Base-by-base conservation (phyloP, 106 monocot genomes). In the Apostasia shenzhenica region DNA sequence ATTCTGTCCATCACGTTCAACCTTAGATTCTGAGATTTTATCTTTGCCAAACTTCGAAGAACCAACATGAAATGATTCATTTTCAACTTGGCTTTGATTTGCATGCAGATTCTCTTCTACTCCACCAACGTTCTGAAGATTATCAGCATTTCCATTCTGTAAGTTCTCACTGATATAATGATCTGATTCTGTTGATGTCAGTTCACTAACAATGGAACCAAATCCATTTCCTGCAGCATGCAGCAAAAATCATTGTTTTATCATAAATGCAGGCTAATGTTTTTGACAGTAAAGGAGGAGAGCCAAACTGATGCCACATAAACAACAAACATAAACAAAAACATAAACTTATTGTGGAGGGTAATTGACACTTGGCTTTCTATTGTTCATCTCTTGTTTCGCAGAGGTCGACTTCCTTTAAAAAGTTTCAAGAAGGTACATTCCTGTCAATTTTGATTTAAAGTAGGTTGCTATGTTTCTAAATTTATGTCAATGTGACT, bases 121-220 rank as follows among this genome's bases (percentile, higher is more conserved):
- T 44, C 54, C 14, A 56, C 14, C 38, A 45, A 71, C 51, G 54
- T 56, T 56, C n/a, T 66, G 58, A 13, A 61, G 45, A 14, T 14
- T 47, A 63, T 73, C 52, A 52, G 26, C 26, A 26, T 80, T 55
- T 65, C 52, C 63, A 67, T 82, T 78, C 66, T 41, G 6, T 46
- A 56, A 45, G 38, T 76, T 63, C 9, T 59, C 55, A 57, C 43
- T 11, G 61, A 51, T 51, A 46, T 49, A 41, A 40, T 70, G 13
- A 9, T 74, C 64, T 10, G 13, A 3, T 13, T 60, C 62, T 47
- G 37, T 14, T 26, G 59, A 45, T 46, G 44, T 59, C 13, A 1
- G 40, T 39, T 5, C 53, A 39, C 38, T 47, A 14, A 46, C 69
- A 69, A 64, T 65, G 26, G 50, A 14, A 51, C 39, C 49, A 26